phyloP scores from a whole-genome alignment of 768 basidiomycete species.

The Lepiota venenata region DNA sequence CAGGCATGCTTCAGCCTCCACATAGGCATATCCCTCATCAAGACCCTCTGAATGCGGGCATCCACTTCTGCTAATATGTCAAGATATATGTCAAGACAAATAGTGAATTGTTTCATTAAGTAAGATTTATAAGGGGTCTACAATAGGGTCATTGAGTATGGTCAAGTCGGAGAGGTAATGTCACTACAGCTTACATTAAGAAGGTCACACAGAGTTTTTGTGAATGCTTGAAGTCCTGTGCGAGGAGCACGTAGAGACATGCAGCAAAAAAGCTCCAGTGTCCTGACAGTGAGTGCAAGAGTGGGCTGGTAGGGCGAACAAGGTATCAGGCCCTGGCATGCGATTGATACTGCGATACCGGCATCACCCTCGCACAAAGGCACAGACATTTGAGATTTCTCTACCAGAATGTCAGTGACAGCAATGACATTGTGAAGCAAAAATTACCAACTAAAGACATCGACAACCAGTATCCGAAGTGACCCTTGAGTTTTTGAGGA shows the following conservation, averaged over 20 bases:
- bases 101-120: too few species aligned
- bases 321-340: conserved; percentile 23
- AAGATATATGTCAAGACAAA: conserved; percentile 25
- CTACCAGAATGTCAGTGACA: too few species aligned
- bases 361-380: too few species aligned
- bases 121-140: too few species aligned
- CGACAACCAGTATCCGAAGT: too few species aligned
- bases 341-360: conserved; percentile 14
- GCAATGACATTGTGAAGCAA: too few species aligned
- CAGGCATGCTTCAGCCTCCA: conserved; percentile 9
- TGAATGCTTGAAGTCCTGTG: conserved; percentile 23
- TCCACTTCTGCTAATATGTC: conserved; percentile 11
- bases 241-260: conserved; percentile 20
- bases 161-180: too few species aligned
- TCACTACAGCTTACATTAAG: conserved; percentile 21
- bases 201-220: conserved; percentile 26
- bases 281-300: conserved; percentile 16
- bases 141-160: conserved; percentile 16
- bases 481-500: too few species aligned
- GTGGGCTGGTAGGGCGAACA: conserved; percentile 18
- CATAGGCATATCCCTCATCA: conserved; percentile 22
- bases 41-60: conserved; percentile 14
- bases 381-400: too few species aligned
- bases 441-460: too few species aligned
- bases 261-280: conserved; percentile 20